phyloP scores from a whole-genome alignment of 495 filamentous ascomycete genomes.

The Penicillium paxilli region DNA sequence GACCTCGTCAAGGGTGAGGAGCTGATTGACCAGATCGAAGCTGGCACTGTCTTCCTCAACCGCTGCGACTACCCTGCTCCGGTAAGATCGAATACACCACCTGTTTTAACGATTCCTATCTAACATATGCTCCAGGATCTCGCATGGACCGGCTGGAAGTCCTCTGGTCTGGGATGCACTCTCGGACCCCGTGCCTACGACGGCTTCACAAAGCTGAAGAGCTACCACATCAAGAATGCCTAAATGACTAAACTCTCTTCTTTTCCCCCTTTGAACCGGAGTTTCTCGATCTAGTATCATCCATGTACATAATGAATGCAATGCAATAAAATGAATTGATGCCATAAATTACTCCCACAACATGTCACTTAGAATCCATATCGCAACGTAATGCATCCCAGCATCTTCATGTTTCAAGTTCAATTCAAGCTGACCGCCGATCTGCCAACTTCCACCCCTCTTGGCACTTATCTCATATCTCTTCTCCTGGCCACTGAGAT shows the following conservation, averaged over 20 bases:
- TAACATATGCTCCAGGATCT: conserved; percentile 65
- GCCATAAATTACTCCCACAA: not conserved
- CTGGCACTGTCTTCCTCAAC: conserved; percentile 96
- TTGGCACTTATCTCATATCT: not conserved
- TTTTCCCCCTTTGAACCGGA: not conserved
- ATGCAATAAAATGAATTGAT: not conserved
- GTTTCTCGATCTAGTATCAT: not conserved
- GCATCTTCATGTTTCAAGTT: no score
- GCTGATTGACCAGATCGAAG: conserved; percentile 79
- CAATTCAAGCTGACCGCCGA: no score
- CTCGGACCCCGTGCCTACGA: conserved; percentile 90
- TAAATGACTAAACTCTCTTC: not conserved
- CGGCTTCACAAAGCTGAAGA: conserved; percentile 94
- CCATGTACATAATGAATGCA: not conserved
- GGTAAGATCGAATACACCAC: conserved; percentile 67
- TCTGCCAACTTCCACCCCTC: no score
- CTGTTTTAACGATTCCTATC: conserved; percentile 15
- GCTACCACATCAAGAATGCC: conserved; percentile 82
- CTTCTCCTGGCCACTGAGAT: no score
- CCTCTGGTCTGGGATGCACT: conserved; percentile 87
- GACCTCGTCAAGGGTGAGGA: conserved; percentile 75
- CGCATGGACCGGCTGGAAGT: conserved; percentile 98
- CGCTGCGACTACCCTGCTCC: conserved; percentile 90
- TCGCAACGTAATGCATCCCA: no score
- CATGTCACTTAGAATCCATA: no score